These are phyloP conservation scores for Blastobotrys serpentis DNA, from an alignment of 1,139 yeast genomes.

Conservation along the genomic window DNA sequence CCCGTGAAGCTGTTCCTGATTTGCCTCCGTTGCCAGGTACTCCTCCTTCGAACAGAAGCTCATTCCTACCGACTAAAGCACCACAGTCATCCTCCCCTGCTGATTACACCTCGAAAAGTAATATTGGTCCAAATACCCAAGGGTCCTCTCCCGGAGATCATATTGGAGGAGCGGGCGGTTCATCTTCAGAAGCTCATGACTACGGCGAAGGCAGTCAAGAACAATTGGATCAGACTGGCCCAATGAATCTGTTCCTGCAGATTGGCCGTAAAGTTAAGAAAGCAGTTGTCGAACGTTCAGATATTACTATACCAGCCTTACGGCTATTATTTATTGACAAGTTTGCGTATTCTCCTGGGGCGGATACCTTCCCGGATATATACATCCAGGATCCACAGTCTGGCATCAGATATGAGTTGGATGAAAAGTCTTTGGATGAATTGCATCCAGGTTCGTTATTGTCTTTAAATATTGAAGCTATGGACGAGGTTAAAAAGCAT, in stretches of 20 bases:
- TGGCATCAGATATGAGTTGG: slow-evolving; percentile 74
- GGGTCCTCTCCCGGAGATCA: background rate
- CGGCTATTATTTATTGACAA: slow-evolving; percentile 79
- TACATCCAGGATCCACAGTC: slow-evolving; percentile 64
- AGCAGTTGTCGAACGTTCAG: slow-evolving; percentile 50
- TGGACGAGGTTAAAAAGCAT: slow-evolving; percentile 37
- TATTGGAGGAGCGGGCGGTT: background rate
- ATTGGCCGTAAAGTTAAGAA: slow-evolving; percentile 64
- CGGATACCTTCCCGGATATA: slow-evolving; percentile 75
- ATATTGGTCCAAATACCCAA: background rate
- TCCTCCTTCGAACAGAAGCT: slow-evolving; percentile 14
- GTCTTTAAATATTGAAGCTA: slow-evolving; percentile 48
- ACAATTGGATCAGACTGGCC: background rate
- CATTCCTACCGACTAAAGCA: slow-evolving; percentile 31
- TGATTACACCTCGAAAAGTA: slow-evolving; percentile 29
- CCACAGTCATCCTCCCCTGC: slow-evolving; percentile 30
- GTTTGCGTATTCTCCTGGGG: slow-evolving; percentile 75
- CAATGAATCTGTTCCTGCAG: slow-evolving; percentile 49
- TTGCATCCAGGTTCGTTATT: slow-evolving; percentile 61
- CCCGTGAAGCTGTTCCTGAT: slow-evolving; percentile 28
- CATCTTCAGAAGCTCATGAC: background rate
- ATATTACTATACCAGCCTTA: slow-evolving; percentile 57
- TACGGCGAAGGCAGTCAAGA: slow-evolving; percentile 3
- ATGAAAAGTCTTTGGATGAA: slow-evolving; percentile 61
- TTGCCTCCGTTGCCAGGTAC: slow-evolving; percentile 33